phyloP scores from a whole-genome alignment of 805 yeast genomes.

The Sugiyamaella valdiviana region DNA sequence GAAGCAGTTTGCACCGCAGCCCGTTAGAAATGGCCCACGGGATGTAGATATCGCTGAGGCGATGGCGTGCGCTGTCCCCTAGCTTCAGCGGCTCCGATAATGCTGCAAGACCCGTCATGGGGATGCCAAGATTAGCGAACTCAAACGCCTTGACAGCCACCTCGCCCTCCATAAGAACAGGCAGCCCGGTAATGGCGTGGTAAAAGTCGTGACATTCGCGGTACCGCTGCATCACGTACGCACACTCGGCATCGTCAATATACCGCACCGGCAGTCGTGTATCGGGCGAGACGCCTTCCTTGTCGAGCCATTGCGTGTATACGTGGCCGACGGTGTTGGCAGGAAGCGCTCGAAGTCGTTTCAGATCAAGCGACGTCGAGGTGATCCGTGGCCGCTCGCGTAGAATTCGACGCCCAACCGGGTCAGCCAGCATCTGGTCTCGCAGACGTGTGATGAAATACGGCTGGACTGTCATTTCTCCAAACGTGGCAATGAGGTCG shows the following conservation, averaged over 20 bases:
- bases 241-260: constrained; percentile 84
- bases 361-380: constrained; percentile 59
- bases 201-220: constrained; percentile 97
- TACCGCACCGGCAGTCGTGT: constrained; percentile 83
- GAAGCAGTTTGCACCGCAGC: constrained; percentile 61
- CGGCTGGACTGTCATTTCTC: constrained; percentile 83
- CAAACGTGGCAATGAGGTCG: constrained; percentile 42
- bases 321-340: constrained; percentile 67
- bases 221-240: constrained; percentile 88
- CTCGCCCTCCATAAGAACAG: constrained; percentile 93
- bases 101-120: constrained; percentile 93
- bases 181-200: constrained; percentile 85
- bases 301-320: constrained; percentile 75
- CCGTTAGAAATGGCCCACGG: constrained; percentile 87
- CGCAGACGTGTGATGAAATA: constrained; percentile 57
- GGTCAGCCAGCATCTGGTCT: constrained; percentile 66
- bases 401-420: constrained; percentile 69
- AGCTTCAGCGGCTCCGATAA: constrained; percentile 81
- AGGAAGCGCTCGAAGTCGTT: constrained; percentile 53
- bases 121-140: constrained; percentile 84
- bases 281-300: constrained; percentile 90
- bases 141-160: constrained; percentile 89
- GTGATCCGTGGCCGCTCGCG: constrained; percentile 81
- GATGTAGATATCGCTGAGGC: constrained; percentile 63
- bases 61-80: constrained; percentile 51